Evolutionary conservation across 2,329 filamentous ascomycete species (phyloP).

Genomic region (Pestalotiopsis sp.): DNA sequence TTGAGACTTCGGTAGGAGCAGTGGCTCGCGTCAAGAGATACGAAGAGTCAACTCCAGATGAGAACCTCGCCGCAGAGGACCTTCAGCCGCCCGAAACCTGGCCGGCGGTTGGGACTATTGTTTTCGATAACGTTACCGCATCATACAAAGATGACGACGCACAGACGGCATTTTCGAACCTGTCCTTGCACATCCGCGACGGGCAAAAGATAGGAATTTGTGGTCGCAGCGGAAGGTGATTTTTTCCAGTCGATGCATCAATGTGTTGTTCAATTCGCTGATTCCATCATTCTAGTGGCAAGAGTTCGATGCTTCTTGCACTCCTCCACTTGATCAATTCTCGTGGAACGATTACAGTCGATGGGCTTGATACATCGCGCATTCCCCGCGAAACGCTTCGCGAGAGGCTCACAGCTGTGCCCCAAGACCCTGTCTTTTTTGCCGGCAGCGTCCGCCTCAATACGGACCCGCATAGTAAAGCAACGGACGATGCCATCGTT

Average conservation of each 20-base stretch:
- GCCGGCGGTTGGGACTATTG: neutral
- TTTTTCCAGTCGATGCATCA: neutral
- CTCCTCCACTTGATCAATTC: conserved; percentile 43
- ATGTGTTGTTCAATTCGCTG: neutral
- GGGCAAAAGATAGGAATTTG: conserved; percentile 39
- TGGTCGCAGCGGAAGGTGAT: conserved; percentile 35
- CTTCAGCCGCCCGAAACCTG: conserved; percentile 1
- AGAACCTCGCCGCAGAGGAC: conserved; percentile 3
- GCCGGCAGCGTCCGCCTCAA: conserved; percentile 51
- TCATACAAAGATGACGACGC: conserved; percentile 6
- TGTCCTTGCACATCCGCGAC: conserved; percentile 28
- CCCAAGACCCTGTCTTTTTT: conserved; percentile 56
- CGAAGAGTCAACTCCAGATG: conserved; percentile 2
- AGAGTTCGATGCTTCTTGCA: conserved; percentile 44
- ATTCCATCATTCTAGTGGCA: conserved; percentile 35
- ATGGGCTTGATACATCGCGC: conserved; percentile 39
- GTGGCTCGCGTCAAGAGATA: conserved; percentile 9
- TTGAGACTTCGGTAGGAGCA: conserved; percentile 13
- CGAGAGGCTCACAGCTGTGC: conserved; percentile 41
- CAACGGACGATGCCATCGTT: conserved; percentile 44
- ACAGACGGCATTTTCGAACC: neutral
- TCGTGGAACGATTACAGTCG: conserved; percentile 39
- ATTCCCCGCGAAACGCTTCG: conserved; percentile 26
- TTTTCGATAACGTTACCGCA: neutral
- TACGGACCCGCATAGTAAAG: conserved; percentile 42